Base-by-base conservation (phyloP, 2,329 filamentous ascomycete genomes). In the Elsinoe arachidis region DNA sequence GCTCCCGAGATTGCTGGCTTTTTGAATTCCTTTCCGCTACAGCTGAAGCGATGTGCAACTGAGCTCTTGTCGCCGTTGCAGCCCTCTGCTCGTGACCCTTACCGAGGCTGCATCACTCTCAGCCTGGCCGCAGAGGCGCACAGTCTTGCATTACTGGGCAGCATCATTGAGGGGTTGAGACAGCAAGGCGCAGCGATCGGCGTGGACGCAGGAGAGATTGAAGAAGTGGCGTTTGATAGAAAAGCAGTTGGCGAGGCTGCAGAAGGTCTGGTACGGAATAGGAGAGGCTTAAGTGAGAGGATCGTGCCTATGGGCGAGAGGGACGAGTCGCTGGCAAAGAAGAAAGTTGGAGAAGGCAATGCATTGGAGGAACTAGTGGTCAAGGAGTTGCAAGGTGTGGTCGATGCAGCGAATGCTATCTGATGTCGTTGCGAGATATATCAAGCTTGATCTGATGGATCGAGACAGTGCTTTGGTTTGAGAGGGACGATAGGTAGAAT, bases 1-100 rank as follows among this genome's bases (percentile, higher is more conserved):
- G 91, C 90, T 0, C 83, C 86, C 0, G 93, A 99, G 70, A 83
- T 97, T 5, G 82, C 87, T 0, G 85, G 85, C 58, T 95, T 97
- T 68, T 78, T 99, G 26, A 95, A 95, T 67, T 87, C 90, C 68
- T 99, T 96, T 70, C 86, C 88, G 10, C 80, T 84, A 47, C 84
- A 97, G 59, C 78, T 99, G 9, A 73, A 76, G 41, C 82, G 88
- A 30, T 88, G 88, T 11, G 80, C 86, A 6, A 81, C 84, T 53
- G 81, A 87, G 1, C 84, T 97, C 61, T 85, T 88, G 75, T 81
- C 34, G 76, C 82, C 19, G 72, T 15, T 53, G 33, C 79, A 63
- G 14, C 63, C 68, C 19, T 63, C 62, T 19, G 61, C 66, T 3
- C 61, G 65, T 46, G 71, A 79, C 23, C 67, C 71, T 1, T 72